These are phyloP conservation scores for Calonectria hawksworthii DNA, from an alignment of 2,329 filamentous ascomycete species.

Conservation along the genomic window DNA sequence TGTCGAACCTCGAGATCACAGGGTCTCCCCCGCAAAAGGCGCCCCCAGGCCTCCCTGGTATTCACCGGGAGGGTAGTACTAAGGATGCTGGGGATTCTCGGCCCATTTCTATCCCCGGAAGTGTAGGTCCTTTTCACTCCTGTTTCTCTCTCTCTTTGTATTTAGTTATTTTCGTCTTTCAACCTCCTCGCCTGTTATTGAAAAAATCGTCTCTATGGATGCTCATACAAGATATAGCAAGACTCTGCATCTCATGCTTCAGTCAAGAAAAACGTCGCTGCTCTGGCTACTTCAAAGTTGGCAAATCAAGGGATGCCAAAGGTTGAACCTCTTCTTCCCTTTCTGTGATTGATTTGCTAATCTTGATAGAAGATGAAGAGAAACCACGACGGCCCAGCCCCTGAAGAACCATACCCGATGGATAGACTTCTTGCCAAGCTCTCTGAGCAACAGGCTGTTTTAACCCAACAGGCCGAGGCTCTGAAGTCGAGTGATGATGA, in stretches of 20 bases:
- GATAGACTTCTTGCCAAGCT: slow-evolving; percentile 82
- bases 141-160: too few species aligned
- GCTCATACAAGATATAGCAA: slow-evolving; percentile 33
- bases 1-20: slow-evolving; percentile 49
- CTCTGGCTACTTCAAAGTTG: slow-evolving; percentile 67
- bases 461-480: slow-evolving; percentile 71
- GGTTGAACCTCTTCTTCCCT: slow-evolving; percentile 53
- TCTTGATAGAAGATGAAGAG: slow-evolving; percentile 62
- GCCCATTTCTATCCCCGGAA: slow-evolving; percentile 26
- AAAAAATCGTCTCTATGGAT: neutral
- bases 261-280: slow-evolving; percentile 60
- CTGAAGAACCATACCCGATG: slow-evolving; percentile 66
- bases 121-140: slow-evolving; percentile 39
- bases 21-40: slow-evolving; percentile 47
- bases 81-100: slow-evolving; percentile 30
- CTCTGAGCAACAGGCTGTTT: slow-evolving; percentile 76
- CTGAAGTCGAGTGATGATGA: slow-evolving; percentile 60
- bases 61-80: slow-evolving; percentile 40
- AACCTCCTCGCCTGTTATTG: neutral
- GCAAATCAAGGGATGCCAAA: slow-evolving; percentile 68
- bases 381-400: slow-evolving; percentile 56
- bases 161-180: neutral
- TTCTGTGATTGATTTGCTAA: slow-evolving; percentile 37
- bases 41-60: slow-evolving; percentile 27
- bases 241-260: slow-evolving; percentile 34